Base-by-base conservation (phyloP, 169 alveolate genomes). In the Plasmodium gallinaceum region DNA sequence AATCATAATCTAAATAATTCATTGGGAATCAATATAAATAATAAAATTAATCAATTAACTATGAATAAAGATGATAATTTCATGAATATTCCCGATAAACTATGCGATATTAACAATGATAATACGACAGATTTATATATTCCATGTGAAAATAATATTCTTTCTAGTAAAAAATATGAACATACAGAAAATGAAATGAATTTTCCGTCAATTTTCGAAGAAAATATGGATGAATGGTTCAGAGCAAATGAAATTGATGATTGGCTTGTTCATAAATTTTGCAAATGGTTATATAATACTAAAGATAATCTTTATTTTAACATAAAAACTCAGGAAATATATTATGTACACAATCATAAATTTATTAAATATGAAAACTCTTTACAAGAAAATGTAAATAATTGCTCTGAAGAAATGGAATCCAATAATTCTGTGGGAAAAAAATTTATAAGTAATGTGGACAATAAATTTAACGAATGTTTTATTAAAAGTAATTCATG, bases 251-350 rank as follows among this genome's bases (percentile, higher is more conserved):
- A 70, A n/a, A 88, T 88, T 22, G 89, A 88, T 18, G 92, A 74
- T 58, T 94, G 96, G 96, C 68, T 58, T 26, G 88, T 75, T 12
- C 93, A 94, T 60, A 94, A 94, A 46, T 52, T 70, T n/a, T 78
- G 76, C 32, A 74, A 94, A 24, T 94, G 96, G 96, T 64, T 94
- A 76, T 92, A 94, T 57, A 92, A 92, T 62, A 7, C 76, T 54
- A 71, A 91, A 16, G 96, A 94, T 14, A 71, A 72, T 0, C 76
- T 91, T 14, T 94, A 94, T 87, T 94, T 90, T 88, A 93, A 94
- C 43, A 71, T 94, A 7, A 87, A 64, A 14, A 80, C 62, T 87
- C 70, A 65, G 46, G 71, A 88, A 58, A 48, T 88, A 64, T 69
- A 87, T 88, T 61, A 48, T 46, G 76, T 24, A 7, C 43, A 52